Percentiles rank a stretch among this genome's conserved stretches.
Conservation (phyloP, 305 asterid species). For the Ilex paraguariensis region DNA sequence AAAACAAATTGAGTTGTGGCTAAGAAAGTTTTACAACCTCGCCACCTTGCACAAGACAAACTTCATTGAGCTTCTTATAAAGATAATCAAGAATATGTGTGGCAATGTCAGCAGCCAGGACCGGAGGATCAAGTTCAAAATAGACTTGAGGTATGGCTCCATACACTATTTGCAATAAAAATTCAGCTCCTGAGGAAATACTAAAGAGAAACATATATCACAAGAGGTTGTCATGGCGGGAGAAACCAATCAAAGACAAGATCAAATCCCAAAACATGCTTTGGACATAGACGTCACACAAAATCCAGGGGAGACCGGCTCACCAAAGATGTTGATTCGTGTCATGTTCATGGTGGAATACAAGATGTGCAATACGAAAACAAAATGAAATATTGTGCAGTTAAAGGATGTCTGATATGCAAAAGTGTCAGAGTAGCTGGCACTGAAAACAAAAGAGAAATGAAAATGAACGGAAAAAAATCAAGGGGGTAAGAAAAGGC, state of each 20-base stretch:
- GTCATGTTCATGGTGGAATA: not conserved
- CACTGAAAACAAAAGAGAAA: not conserved
- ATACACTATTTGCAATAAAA: constrained; percentile 70
- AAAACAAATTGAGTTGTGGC: constrained; percentile 3
- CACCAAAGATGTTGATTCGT: not conserved
- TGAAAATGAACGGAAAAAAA: not conserved
- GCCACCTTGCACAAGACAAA: constrained; percentile 89
- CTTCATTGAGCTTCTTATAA: constrained; percentile 76
- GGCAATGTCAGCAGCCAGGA: constrained; percentile 61
- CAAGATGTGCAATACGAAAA: not conserved
- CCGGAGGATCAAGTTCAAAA: constrained; percentile 41
- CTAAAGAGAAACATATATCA: constrained; percentile 34
- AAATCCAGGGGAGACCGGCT: not conserved
- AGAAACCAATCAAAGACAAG: not conserved
- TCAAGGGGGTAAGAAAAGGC: too few relatives aligned
- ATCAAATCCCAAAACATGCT: not conserved
- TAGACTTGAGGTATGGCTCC: constrained; percentile 65
- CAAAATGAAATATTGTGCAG: not conserved
- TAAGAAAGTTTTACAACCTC: constrained; percentile 50
- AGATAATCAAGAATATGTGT: constrained; percentile 72
- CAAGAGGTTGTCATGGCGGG: not conserved
- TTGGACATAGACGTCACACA: not conserved
- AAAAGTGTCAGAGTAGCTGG: not conserved
- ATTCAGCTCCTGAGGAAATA: constrained; percentile 88
- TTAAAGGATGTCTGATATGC: not conserved